Percentiles rank a stretch among this genome's conserved stretches.
Evolutionary conservation across 1,284 basidiomycete genomes (phyloP).

Genomic region (Meira miltonrushii): DNA sequence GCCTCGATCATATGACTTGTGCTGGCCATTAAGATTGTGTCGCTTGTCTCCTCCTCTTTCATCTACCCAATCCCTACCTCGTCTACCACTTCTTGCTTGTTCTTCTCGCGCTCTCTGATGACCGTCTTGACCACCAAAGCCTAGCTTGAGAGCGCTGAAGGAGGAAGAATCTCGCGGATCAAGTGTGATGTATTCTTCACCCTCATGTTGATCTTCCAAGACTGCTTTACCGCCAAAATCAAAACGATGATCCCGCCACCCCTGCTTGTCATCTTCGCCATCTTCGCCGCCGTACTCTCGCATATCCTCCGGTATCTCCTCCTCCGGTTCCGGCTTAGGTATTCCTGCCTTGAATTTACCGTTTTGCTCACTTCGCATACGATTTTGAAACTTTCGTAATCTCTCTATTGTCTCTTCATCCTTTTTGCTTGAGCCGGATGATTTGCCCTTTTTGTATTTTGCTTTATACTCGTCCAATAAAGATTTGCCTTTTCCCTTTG

Average conservation of each 20-base stretch:
- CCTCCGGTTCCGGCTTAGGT: background rate
- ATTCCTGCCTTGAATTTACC: too few relatives aligned
- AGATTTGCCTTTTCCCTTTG: slow-evolving; percentile 11
- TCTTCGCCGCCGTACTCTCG: slow-evolving; percentile 41
- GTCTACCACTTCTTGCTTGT: slow-evolving; percentile 14
- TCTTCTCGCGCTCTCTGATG: slow-evolving; percentile 10
- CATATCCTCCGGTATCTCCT: slow-evolving; percentile 7
- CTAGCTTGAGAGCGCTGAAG: slow-evolving; percentile 10
- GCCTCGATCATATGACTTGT: background rate
- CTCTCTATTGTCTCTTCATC: slow-evolving; percentile 19
- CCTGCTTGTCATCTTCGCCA: slow-evolving; percentile 23
- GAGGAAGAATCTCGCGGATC: slow-evolving; percentile 13
- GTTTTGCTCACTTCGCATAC: background rate
- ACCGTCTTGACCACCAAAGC: slow-evolving; percentile 16
- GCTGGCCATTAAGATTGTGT: background rate
- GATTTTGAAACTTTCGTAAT: slow-evolving; percentile 22
- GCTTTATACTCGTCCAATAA: slow-evolving; percentile 15
- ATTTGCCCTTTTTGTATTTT: slow-evolving; percentile 11
- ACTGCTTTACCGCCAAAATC: slow-evolving; percentile 8
- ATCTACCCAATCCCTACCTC: slow-evolving; percentile 33
- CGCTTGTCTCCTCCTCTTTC: slow-evolving; percentile 7
- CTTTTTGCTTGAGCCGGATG: background rate
- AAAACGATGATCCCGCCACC: slow-evolving; percentile 22
- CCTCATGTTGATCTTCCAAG: slow-evolving; percentile 1
- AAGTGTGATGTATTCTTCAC: slow-evolving; percentile 15